phyloP scores from a whole-genome alignment of 2,329 filamentous ascomycete species.

The Phaeophleospora eucalypticola region DNA sequence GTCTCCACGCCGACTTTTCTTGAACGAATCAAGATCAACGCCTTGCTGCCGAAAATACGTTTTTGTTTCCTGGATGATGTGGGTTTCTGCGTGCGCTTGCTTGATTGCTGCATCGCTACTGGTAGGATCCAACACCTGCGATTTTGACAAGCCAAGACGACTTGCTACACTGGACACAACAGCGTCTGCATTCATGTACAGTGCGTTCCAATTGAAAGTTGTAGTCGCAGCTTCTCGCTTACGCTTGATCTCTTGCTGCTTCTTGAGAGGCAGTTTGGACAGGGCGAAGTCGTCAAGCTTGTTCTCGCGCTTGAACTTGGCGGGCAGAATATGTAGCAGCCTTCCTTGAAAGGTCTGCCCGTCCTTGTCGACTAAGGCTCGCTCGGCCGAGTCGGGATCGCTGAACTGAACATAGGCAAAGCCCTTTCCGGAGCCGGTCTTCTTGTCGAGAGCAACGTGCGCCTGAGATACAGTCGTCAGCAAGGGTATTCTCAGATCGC shows the following conservation, averaged over 20 bases:
- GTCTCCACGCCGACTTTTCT: conserved; percentile 77
- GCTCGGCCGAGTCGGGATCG: conserved; percentile 66
- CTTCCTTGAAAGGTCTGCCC: conserved; percentile 88
- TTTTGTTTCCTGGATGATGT: conserved; percentile 94
- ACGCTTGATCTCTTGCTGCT: conserved; percentile 84
- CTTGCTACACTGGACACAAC: conserved; percentile 86
- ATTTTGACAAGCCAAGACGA: conserved; percentile 83
- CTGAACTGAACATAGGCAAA: conserved; percentile 82
- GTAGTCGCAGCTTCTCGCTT: conserved; percentile 73
- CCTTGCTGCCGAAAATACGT: conserved; percentile 83
- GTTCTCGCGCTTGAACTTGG: conserved; percentile 72
- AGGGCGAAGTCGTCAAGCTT: conserved; percentile 84
- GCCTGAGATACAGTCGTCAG: conserved; percentile 55
- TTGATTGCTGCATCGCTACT: conserved; percentile 91
- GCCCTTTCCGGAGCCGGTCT: conserved; percentile 73
- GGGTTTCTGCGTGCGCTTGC: conserved; percentile 93
- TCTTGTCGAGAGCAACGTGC: conserved; percentile 72
- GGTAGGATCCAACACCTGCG: conserved; percentile 89
- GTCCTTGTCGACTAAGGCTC: conserved; percentile 76
- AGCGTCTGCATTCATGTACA: conserved; percentile 95
- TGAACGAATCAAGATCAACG: conserved; percentile 89
- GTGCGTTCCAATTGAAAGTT: conserved; percentile 96
- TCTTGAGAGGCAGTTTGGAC: conserved; percentile 88
- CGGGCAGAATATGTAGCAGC: conserved; percentile 83
- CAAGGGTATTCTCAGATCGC: not conserved